These are phyloP conservation scores for Pseudonitzschia multistriata DNA, from an alignment of 108 stramenopile species.

Conservation along the genomic window DNA sequence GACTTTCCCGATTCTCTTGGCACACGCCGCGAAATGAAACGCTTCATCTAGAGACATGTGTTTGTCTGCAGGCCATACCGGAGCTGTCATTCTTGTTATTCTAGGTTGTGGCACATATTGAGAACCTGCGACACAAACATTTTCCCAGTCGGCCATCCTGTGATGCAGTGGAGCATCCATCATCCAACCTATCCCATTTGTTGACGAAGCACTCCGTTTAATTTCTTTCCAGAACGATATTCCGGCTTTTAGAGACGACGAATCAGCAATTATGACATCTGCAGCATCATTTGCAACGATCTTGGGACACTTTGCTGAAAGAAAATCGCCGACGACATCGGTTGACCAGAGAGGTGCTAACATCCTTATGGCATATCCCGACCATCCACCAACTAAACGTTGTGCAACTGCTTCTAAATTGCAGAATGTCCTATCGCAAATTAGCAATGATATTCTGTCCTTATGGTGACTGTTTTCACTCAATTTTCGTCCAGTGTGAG, in stretches of 20 bases:
- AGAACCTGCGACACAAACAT: slow-evolving; percentile 40
- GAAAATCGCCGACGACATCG: slow-evolving; percentile 76
- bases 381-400: slow-evolving; percentile 81
- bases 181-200: slow-evolving; percentile 70
- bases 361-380: slow-evolving; percentile 70
- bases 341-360: slow-evolving; percentile 82
- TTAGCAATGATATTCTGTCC: slow-evolving; percentile 49
- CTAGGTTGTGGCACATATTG: slow-evolving; percentile 6
- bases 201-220: slow-evolving; percentile 39
- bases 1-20: slow-evolving; percentile 72
- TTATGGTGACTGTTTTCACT: slow-evolving; percentile 20
- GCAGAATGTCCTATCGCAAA: slow-evolving; percentile 89
- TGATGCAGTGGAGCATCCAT: slow-evolving; percentile 73
- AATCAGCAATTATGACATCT: slow-evolving; percentile 81
- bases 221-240: slow-evolving; percentile 74
- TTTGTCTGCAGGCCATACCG: slow-evolving; percentile 81
- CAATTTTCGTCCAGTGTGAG: slow-evolving; percentile 59
- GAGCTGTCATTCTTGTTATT: slow-evolving; percentile 32
- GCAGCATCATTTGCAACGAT: slow-evolving; percentile 82
- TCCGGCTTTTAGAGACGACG: slow-evolving; percentile 78
- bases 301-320: slow-evolving; percentile 76
- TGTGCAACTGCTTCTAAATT: slow-evolving; percentile 84
- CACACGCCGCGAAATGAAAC: slow-evolving; percentile 87
- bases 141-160: slow-evolving; percentile 76
- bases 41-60: slow-evolving; percentile 66